Evolutionary conservation across 176 grass and related monocot species (phyloP).

Genomic region (Calamus simplicifolius): DNA sequence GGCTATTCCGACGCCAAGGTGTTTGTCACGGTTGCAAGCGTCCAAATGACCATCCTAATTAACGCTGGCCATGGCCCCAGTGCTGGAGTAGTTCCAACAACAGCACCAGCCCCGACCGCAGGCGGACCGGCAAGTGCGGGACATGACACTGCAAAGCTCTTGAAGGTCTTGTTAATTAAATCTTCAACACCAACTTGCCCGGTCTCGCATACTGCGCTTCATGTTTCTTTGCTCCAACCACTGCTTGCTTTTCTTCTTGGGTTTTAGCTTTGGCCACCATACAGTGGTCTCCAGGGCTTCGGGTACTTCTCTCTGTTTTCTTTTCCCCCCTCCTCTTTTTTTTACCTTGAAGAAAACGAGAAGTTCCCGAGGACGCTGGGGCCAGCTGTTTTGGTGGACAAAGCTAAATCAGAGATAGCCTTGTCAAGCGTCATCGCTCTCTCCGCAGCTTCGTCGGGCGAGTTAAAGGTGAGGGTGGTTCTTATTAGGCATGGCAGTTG

Average conservation of each 20-base stretch:
- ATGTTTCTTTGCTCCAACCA: conserved; percentile 45
- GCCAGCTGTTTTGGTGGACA: too few relatives aligned
- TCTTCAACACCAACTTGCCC: conserved; percentile 10
- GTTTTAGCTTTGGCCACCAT: conserved; percentile 39
- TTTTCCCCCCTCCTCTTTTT: too few relatives aligned
- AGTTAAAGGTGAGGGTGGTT: background rate
- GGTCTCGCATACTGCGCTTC: conserved; percentile 15
- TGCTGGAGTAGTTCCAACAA: conserved; percentile 14
- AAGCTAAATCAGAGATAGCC: background rate
- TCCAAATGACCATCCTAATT: background rate
- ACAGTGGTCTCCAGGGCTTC: conserved; percentile 21
- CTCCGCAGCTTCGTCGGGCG: conserved; percentile 10
- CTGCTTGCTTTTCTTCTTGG: background rate
- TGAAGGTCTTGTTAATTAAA: conserved; percentile 8
- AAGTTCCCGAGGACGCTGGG: too few relatives aligned
- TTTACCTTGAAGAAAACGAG: too few relatives aligned
- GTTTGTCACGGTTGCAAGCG: conserved; percentile 29
- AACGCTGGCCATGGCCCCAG: conserved; percentile 2
- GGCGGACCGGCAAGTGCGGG: conserved; percentile 18
- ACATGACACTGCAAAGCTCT: conserved; percentile 19
- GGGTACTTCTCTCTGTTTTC: conserved; percentile 37
- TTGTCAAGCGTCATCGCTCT: conserved; percentile 34
- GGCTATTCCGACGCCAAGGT: conserved; percentile 51
- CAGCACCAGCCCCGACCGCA: conserved; percentile 19
- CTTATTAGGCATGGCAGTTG: too few relatives aligned